phyloP scores from a whole-genome alignment of 2,329 filamentous ascomycete species.

The Trichothecium sympodiale region DNA sequence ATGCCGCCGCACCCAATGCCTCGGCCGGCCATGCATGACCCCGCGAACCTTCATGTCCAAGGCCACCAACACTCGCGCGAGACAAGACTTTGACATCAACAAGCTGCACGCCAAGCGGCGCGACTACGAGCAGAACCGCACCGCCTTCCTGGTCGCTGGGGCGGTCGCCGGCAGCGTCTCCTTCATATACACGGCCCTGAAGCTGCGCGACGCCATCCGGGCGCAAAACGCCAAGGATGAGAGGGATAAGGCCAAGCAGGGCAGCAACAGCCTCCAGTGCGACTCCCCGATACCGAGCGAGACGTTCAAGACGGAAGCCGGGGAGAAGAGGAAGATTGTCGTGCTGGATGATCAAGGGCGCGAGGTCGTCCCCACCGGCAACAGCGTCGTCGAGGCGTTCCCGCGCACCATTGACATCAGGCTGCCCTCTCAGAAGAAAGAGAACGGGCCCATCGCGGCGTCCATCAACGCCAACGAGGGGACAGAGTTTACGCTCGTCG shows the following conservation, averaged over 20 bases:
- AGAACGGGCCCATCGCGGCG: slow-evolving; percentile 21
- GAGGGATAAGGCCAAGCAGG: slow-evolving; percentile 16
- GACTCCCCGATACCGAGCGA: slow-evolving; percentile 28
- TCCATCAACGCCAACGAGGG: slow-evolving; percentile 28
- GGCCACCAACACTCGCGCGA: slow-evolving; percentile 19
- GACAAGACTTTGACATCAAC: slow-evolving; percentile 39
- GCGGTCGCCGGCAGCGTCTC: slow-evolving; percentile 37
- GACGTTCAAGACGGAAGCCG: slow-evolving; percentile 36
- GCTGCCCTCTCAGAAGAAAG: slow-evolving; percentile 15
- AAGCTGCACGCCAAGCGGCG: slow-evolving; percentile 33
- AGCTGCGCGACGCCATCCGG: slow-evolving; percentile 32
- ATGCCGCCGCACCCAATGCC: slow-evolving; percentile 11
- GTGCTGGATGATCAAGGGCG: slow-evolving; percentile 57
- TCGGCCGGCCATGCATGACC: slow-evolving; percentile 8
- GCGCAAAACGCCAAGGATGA: slow-evolving; percentile 11
- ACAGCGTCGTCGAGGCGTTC: slow-evolving; percentile 68
- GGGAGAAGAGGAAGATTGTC: slow-evolving; percentile 44
- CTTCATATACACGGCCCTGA: slow-evolving; percentile 39
- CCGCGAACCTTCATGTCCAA: slow-evolving; percentile 19
- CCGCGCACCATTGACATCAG: slow-evolving; percentile 61
- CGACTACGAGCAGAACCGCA: slow-evolving; percentile 39
- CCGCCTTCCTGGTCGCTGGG: slow-evolving; percentile 39
- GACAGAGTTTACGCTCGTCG: slow-evolving; percentile 76
- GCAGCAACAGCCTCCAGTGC: slow-evolving; percentile 29
- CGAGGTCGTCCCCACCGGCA: slow-evolving; percentile 72